Percentiles rank a stretch among this genome's conserved stretches.
Conservation (phyloP, 257 asterid species). For the Solanum medicagineum region DNA sequence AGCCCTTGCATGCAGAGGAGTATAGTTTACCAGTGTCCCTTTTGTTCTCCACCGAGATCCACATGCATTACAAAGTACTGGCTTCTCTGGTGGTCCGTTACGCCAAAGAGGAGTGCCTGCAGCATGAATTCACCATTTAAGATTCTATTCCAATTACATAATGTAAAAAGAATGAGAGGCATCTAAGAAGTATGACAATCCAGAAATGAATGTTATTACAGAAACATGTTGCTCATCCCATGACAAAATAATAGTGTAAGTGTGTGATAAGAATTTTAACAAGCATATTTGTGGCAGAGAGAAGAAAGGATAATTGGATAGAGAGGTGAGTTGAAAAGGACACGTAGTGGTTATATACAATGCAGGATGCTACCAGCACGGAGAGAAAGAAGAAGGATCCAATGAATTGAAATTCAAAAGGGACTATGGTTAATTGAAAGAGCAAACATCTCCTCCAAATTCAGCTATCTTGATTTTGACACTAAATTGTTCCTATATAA, state of each 20-base stretch:
- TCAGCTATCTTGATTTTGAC: neutral
- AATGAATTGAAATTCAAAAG: neutral
- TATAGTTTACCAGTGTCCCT: constrained; percentile 81
- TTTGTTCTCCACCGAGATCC: constrained; percentile 99
- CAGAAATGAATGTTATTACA: neutral
- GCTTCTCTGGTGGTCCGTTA: constrained; percentile 99
- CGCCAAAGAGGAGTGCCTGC: constrained; percentile 99
- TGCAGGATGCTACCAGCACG: neutral
- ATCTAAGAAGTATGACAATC: neutral
- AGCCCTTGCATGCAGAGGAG: constrained; percentile 87
- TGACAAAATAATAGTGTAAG: neutral
- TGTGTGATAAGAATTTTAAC: neutral
- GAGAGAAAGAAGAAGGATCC: neutral
- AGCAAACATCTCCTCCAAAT: neutral
- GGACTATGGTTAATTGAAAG: neutral
- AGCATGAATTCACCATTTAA: constrained; percentile 4
- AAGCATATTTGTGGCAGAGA: neutral
- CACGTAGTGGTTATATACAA: neutral
- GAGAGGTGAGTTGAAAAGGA: neutral
- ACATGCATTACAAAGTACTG: constrained; percentile 97
- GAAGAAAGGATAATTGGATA: neutral
- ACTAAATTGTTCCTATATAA: neutral
- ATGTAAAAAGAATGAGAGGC: neutral
- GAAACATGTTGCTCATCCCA: neutral
- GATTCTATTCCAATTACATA: neutral